Conservation (phyloP, 2,329 filamentous ascomycete species). For the Verticillium nonalfalfae region DNA sequence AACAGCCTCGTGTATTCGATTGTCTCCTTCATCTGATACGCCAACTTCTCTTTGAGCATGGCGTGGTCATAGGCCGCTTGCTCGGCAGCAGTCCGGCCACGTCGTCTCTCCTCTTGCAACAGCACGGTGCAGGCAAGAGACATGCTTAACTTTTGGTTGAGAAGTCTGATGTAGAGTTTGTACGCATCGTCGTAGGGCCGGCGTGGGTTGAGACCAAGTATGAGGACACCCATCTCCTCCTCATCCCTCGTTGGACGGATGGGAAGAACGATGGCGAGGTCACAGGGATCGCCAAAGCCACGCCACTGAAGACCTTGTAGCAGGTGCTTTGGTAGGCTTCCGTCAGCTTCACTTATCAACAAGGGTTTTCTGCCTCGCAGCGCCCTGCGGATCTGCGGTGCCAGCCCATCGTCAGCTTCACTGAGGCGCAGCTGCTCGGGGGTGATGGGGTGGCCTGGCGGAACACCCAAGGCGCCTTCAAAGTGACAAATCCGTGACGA, state of each 20-base stretch:
- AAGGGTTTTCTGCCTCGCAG: slow-evolving; percentile 29
- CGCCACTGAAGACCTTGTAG: slow-evolving; percentile 54
- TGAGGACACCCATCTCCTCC: slow-evolving; percentile 58
- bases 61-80: slow-evolving; percentile 63
- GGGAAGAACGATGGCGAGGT: slow-evolving; percentile 61
- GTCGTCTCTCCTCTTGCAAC: slow-evolving; percentile 63
- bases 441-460: slow-evolving; percentile 33
- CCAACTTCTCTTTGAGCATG: slow-evolving; percentile 59
- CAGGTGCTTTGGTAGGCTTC: slow-evolving; percentile 50
- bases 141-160: slow-evolving; percentile 54
- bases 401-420: slow-evolving; percentile 28
- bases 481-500: slow-evolving; percentile 30
- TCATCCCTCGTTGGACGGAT: slow-evolving; percentile 63
- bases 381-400: slow-evolving; percentile 31
- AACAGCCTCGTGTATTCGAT: slow-evolving; percentile 58
- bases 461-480: slow-evolving; percentile 39
- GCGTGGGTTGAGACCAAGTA: slow-evolving; percentile 65
- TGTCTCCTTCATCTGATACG: slow-evolving; percentile 43
- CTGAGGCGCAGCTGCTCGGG: slow-evolving; percentile 29
- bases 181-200: slow-evolving; percentile 71
- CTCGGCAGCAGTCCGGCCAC: slow-evolving; percentile 45
- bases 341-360: slow-evolving; percentile 34
- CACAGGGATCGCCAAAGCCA: slow-evolving; percentile 59
- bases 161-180: slow-evolving; percentile 54
- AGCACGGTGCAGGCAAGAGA: slow-evolving; percentile 65